Evolutionary conservation across 2,329 filamentous ascomycete species (phyloP).

Genomic region (Raffaelea ambrosiae): DNA sequence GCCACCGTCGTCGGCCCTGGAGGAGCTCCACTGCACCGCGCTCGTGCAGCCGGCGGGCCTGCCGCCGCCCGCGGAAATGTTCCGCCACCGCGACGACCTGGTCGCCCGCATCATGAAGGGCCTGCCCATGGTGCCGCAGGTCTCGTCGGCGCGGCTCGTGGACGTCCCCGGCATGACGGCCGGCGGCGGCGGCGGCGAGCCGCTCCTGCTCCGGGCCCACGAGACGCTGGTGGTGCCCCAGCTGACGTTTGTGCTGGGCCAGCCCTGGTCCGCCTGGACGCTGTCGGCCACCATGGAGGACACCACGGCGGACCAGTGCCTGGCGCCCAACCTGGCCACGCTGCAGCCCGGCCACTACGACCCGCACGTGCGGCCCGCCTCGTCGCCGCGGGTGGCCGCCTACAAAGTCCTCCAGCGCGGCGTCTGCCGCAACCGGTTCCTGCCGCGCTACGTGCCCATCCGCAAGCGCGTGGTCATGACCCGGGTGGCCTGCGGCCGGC

Average conservation of each 20-base stretch:
- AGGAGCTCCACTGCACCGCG: neutral
- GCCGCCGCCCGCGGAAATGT: neutral
- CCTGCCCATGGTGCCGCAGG: neutral
- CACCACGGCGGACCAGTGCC: neutral
- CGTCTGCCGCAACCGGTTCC: neutral
- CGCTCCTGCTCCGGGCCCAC: neutral
- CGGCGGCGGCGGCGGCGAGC: too few relatives aligned
- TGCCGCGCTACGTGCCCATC: neutral
- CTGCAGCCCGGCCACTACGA: constrained; percentile 1
- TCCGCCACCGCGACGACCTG: neutral
- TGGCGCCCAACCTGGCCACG: too few relatives aligned
- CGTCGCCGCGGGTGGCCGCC: neutral
- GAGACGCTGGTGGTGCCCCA: neutral
- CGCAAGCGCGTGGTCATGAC: constrained; percentile 1
- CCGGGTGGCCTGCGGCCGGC: constrained; percentile 1
- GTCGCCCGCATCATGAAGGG: neutral
- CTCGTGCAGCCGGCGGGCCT: neutral
- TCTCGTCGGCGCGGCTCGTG: neutral
- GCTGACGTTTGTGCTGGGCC: neutral
- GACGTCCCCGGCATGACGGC: neutral
- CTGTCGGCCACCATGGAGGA: neutral
- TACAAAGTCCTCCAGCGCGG: neutral
- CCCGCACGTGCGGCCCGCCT: neutral
- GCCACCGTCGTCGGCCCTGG: neutral
- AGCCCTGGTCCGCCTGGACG: constrained; percentile 4